Conservation (phyloP, 495 filamentous ascomycete genomes). For the Wilcoxina mikolae region DNA sequence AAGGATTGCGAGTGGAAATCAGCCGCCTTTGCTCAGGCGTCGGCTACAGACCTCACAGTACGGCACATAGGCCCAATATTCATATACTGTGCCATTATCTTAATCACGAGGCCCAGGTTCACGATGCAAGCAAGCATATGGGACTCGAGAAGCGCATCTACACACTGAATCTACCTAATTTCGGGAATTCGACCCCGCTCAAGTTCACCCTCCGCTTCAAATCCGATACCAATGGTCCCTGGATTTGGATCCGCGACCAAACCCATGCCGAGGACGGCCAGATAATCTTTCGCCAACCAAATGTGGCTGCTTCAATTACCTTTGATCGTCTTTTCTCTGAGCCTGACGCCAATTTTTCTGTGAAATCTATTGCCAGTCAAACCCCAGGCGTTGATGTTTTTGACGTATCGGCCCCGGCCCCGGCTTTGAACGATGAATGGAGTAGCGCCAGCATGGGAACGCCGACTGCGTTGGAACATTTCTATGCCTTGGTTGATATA, state of each 20-base stretch:
- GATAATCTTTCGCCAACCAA: slow-evolving; percentile 11
- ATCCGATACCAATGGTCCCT: background rate
- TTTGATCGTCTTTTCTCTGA: slow-evolving; percentile 18
- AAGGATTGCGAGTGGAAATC: slow-evolving; percentile 14
- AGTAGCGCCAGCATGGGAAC: slow-evolving; percentile 8
- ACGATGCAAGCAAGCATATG: background rate
- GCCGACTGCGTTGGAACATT: slow-evolving; percentile 15
- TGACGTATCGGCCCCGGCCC: slow-evolving; percentile 15
- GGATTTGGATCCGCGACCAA: slow-evolving; percentile 26
- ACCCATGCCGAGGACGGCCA: slow-evolving; percentile 15
- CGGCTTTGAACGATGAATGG: slow-evolving; percentile 8
- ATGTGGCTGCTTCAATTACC: background rate
- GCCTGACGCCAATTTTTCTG: slow-evolving; percentile 11
- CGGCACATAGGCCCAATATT: too few relatives aligned
- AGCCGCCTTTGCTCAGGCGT: slow-evolving; percentile 10
- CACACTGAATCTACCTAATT: slow-evolving; percentile 8
- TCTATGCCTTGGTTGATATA: slow-evolving; percentile 19
- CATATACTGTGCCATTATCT: background rate
- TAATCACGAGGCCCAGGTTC: background rate
- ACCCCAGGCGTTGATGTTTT: slow-evolving; percentile 18
- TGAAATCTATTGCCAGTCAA: slow-evolving; percentile 10
- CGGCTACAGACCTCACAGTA: background rate
- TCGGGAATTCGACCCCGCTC: slow-evolving; percentile 7
- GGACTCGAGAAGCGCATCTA: slow-evolving; percentile 11
- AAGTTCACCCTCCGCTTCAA: slow-evolving; percentile 23